Evolutionary conservation across 1,284 basidiomycete species (phyloP), one percentile per base, ranked within the genome.

Genomic region (Melanopsichium pennsylvanicum): DNA sequence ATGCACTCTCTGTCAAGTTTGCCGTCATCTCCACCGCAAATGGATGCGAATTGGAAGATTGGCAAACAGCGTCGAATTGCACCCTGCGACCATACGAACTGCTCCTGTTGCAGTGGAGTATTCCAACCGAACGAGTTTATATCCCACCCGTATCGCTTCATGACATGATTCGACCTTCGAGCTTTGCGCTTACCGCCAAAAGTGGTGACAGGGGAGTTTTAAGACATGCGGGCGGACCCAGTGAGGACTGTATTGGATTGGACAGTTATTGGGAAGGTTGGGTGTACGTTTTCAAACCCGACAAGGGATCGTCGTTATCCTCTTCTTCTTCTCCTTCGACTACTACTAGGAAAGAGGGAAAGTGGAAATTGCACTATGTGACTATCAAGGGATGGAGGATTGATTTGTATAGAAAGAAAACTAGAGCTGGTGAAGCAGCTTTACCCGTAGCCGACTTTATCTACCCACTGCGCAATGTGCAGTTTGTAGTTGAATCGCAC

Each of bases 321-420:
- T n/a, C n/a, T n/a, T n/a, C n/a, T n/a, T n/a, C n/a, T n/a, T n/a
- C n/a, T n/a, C n/a, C n/a, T n/a, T n/a, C n/a, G n/a, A n/a, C n/a
- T n/a, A n/a, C n/a, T n/a, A n/a, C 42, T 18, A 18, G 23, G 15
- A 64, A 63, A 7, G 12, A 52, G 18, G 68, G 54, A n/a, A 64
- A 64, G 35, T 76, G 74, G 74, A 76, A 75, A 50, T 39, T 75
- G 45, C 72, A 71, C 12, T 76, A 43, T 38, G 26, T 76, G 13
- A 60, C 55, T 34, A 37, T 75, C 15, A 62, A 67, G 27, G 73
- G 70, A 3, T 59, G 70, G 62, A 51, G 56, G 2, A 33, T 75
- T 15, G 59, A 61, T 37, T 5, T 76, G 41, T 70, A 67, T 29
- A 40, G 67, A 10, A 69, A 72, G 34, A 62, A 63, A 44, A 62